phyloP scores from a whole-genome alignment of 1,284 basidiomycete species.

The Leccinum huronense region DNA sequence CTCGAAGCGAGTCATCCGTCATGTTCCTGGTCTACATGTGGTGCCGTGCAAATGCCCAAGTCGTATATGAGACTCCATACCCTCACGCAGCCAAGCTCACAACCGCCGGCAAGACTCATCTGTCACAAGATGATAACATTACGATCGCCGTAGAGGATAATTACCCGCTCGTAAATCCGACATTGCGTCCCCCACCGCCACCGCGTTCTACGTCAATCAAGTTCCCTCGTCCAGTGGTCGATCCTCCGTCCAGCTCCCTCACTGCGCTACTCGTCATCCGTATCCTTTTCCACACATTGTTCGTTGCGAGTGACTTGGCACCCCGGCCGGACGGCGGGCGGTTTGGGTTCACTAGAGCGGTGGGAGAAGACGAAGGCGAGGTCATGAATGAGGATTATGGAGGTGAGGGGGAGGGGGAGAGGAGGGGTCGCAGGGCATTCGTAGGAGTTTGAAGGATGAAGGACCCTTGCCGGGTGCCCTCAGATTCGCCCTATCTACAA shows the following conservation, averaged over 20 bases:
- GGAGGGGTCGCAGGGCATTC: slow-evolving; percentile 68
- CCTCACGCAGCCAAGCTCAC: slow-evolving; percentile 65
- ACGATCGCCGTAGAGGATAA: slow-evolving; percentile 58
- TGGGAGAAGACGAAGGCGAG: slow-evolving; percentile 63
- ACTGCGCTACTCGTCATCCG: slow-evolving; percentile 74
- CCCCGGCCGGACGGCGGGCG: slow-evolving; percentile 74
- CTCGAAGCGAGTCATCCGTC: slow-evolving; percentile 44
- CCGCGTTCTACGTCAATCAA: slow-evolving; percentile 56
- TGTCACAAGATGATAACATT: slow-evolving; percentile 66
- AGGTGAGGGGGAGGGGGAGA: slow-evolving; percentile 62
- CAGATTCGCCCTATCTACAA: slow-evolving; percentile 27
- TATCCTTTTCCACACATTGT: slow-evolving; percentile 70
- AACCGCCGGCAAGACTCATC: slow-evolving; percentile 50
- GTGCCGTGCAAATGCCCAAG: slow-evolving; percentile 46
- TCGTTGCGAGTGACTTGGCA: slow-evolving; percentile 65
- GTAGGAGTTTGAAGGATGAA: slow-evolving; percentile 56
- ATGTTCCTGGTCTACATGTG: slow-evolving; percentile 69
- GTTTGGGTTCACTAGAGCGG: slow-evolving; percentile 76
- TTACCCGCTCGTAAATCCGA: slow-evolving; percentile 62
- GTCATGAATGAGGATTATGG: slow-evolving; percentile 14
- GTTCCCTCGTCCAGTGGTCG: slow-evolving; percentile 53
- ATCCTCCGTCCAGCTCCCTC: slow-evolving; percentile 70
- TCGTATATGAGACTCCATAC: slow-evolving; percentile 59
- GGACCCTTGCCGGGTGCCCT: slow-evolving; percentile 40
- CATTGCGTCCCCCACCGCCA: slow-evolving; percentile 60